A percentile compares a stretch with the other conserved stretches of the same genome.
Conservation (phyloP, 2,329 filamentous ascomycete species). For the Monilinia fructicola region DNA sequence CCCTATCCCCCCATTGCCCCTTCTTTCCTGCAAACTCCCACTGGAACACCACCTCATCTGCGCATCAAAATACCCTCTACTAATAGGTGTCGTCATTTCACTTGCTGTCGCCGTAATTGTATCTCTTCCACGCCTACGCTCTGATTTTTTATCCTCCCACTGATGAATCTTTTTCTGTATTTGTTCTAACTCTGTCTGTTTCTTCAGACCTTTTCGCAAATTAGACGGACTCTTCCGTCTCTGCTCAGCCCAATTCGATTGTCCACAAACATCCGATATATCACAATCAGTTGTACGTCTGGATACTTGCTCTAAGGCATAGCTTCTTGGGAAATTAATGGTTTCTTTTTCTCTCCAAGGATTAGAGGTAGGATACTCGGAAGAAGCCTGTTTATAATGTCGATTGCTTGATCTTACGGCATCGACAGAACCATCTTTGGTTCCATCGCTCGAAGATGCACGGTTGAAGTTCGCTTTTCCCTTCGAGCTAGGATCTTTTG, state of each 20-base stretch:
- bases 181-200: neutral
- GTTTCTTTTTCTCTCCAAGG: neutral
- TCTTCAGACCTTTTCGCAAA: neutral
- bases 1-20: neutral
- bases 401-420: neutral
- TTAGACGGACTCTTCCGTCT: neutral
- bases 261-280: neutral
- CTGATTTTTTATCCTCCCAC: neutral
- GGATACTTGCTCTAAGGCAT: neutral
- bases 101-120: neutral
- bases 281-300: neutral
- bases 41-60: neutral
- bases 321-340: neutral
- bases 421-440: neutral
- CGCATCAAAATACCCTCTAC: conserved; percentile 16
- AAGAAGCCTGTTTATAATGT: neutral
- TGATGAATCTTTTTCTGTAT: neutral
- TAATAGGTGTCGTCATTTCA: neutral
- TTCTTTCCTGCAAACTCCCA: neutral
- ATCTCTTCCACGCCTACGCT: neutral
- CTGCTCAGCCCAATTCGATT: neutral
- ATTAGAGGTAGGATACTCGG: neutral
- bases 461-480: neutral
- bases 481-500: neutral
- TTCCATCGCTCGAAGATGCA: neutral